phyloP scores from a whole-genome alignment of 805 yeast genomes.

The Saccharomyces eubayanus region DNA sequence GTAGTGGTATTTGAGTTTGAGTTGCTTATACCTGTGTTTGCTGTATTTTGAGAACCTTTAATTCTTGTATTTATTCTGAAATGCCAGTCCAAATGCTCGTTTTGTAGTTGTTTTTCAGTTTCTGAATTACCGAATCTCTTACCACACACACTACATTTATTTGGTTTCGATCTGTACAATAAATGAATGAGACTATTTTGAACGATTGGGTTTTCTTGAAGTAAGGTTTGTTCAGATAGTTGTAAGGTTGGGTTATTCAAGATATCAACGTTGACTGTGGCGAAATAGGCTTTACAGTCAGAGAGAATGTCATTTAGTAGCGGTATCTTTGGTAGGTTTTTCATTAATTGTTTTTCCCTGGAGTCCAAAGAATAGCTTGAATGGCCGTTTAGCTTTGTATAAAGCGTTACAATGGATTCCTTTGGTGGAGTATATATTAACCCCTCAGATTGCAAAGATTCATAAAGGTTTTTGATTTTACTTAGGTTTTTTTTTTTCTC shows the following conservation, averaged over 20 bases:
- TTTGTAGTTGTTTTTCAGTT: constrained; percentile 45
- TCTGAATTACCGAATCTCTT: constrained; percentile 63
- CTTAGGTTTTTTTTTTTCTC: constrained; percentile 14
- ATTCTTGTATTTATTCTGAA: constrained; percentile 80
- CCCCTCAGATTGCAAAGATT: constrained; percentile 18
- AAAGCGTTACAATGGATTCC: constrained; percentile 24
- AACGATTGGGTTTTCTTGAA: constrained; percentile 21
- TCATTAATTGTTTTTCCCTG: constrained; percentile 3
- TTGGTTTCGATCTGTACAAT: constrained; percentile 40
- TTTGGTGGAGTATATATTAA: constrained; percentile 21
- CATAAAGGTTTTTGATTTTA: constrained; percentile 15
- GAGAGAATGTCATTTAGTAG: constrained; percentile 19
- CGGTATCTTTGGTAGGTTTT: constrained; percentile 19
- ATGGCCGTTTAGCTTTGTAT: constrained; percentile 14
- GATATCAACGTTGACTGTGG: constrained; percentile 23
- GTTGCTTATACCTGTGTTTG: constrained; percentile 8
- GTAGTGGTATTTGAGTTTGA: constrained; percentile 5
- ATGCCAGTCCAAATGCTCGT: constrained; percentile 90
- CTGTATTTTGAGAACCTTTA: constrained; percentile 32
- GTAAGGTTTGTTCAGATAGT: constrained; percentile 30
- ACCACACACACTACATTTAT: constrained; percentile 86
- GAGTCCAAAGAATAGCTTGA: neutral
- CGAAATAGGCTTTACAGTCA: constrained; percentile 28
- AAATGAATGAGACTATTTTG: constrained; percentile 26
- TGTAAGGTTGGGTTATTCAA: constrained; percentile 24